Percentiles rank a stretch among this genome's conserved stretches.
phyloP scores from a whole-genome alignment of 169 alveolate species.

The Cryptosporidium andersoni region DNA sequence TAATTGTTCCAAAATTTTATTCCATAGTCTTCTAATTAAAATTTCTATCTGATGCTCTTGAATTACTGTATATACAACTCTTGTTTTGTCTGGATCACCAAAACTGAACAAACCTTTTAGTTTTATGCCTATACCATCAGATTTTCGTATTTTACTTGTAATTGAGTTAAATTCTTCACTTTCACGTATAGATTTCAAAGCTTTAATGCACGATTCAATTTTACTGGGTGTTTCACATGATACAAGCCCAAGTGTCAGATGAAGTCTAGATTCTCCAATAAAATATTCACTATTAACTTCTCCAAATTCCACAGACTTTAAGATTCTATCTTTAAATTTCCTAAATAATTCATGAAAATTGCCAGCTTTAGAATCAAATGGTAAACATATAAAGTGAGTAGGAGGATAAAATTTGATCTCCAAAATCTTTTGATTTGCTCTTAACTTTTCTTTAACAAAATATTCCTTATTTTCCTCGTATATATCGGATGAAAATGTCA shows the following conservation, averaged over 20 bases:
- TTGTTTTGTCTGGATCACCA: slow-evolving; percentile 26
- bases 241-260: slow-evolving; percentile 53
- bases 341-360: slow-evolving; percentile 18
- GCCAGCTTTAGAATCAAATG: slow-evolving; percentile 23
- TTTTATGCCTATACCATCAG: slow-evolving; percentile 27
- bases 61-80: slow-evolving; percentile 34
- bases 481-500: background rate
- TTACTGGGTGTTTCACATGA: slow-evolving; percentile 16
- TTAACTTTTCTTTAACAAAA: background rate
- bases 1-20: slow-evolving; percentile 17
- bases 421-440: background rate
- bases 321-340: slow-evolving; percentile 3
- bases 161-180: slow-evolving; percentile 22
- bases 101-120: slow-evolving; percentile 26
- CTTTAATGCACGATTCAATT: background rate
- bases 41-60: slow-evolving; percentile 9
- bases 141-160: background rate
- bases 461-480: background rate
- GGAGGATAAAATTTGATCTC: background rate
- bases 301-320: slow-evolving; percentile 29
- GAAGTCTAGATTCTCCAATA: slow-evolving; percentile 45
- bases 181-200: slow-evolving; percentile 4
- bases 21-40: slow-evolving; percentile 31
- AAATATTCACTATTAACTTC: slow-evolving; percentile 24
- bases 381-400: slow-evolving; percentile 47